These are phyloP conservation scores for Petrea volubilis DNA, from an alignment of 257 asterid species.

Conservation along the genomic window DNA sequence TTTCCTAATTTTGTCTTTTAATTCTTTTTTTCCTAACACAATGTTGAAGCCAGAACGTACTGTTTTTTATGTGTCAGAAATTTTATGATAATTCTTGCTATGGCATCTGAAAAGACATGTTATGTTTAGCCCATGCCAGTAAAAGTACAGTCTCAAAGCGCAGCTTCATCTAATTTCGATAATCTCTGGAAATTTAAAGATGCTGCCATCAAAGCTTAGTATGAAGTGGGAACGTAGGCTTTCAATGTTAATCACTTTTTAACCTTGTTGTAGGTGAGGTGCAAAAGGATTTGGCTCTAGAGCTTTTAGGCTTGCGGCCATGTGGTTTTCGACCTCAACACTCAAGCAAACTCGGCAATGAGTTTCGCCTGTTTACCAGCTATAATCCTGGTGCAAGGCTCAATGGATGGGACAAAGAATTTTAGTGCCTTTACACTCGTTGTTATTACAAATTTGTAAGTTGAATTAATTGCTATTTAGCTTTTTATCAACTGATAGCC, in stretches of 20 bases:
- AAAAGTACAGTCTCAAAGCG: background rate
- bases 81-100: background rate
- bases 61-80: background rate
- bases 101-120: background rate
- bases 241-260: background rate
- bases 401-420: conserved; percentile 71
- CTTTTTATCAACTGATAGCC: background rate
- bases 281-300: conserved; percentile 71
- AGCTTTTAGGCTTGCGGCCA: conserved; percentile 72
- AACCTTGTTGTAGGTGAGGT: conserved; percentile 63
- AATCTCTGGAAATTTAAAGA: too few species aligned
- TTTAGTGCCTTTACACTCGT: background rate
- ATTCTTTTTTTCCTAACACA: background rate
- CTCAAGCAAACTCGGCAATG: conserved; percentile 95
- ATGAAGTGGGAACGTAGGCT: background rate
- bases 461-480: background rate
- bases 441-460: background rate
- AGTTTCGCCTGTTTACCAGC: conserved; percentile 84
- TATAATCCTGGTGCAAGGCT: conserved; percentile 81
- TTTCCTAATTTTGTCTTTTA: background rate
- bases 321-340: conserved; percentile 90
- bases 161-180: background rate
- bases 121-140: background rate
- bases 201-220: background rate
- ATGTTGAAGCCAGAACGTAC: background rate